These are phyloP conservation scores for Populus hybrid DNA, from an alignment of 441 rosid species.

Conservation along the genomic window DNA sequence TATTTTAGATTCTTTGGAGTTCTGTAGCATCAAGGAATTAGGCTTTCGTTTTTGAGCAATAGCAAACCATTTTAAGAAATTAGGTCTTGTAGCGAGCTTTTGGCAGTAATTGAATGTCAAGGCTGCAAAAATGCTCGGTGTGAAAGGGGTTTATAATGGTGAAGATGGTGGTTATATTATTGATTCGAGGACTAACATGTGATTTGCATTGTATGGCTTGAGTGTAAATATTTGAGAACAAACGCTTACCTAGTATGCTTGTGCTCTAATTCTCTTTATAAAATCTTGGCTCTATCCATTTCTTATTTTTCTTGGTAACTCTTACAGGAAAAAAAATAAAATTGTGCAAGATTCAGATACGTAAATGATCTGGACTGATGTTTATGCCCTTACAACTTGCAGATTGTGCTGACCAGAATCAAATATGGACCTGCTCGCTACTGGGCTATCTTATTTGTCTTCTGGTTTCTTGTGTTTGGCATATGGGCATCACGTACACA, in stretches of 20 bases:
- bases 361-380: background rate
- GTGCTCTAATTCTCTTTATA: background rate
- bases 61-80: background rate
- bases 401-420: conserved; percentile 88
- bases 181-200: background rate
- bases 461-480: conserved; percentile 97
- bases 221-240: background rate
- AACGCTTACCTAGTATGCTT: background rate
- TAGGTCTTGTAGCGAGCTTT: background rate
- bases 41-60: background rate
- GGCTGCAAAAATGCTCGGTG: background rate
- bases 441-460: conserved; percentile 91
- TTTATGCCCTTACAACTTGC: conserved; percentile 28
- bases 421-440: conserved; percentile 94
- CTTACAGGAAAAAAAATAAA: background rate
- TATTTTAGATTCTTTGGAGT: background rate
- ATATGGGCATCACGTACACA: conserved; percentile 92
- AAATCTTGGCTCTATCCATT: background rate
- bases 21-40: background rate
- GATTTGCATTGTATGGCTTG: background rate
- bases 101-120: background rate
- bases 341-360: background rate
- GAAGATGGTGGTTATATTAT: background rate
- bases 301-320: background rate
- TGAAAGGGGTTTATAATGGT: background rate